phyloP scores from a whole-genome alignment of 2,329 filamentous ascomycete genomes.

The Diaporthe aspalathi region DNA sequence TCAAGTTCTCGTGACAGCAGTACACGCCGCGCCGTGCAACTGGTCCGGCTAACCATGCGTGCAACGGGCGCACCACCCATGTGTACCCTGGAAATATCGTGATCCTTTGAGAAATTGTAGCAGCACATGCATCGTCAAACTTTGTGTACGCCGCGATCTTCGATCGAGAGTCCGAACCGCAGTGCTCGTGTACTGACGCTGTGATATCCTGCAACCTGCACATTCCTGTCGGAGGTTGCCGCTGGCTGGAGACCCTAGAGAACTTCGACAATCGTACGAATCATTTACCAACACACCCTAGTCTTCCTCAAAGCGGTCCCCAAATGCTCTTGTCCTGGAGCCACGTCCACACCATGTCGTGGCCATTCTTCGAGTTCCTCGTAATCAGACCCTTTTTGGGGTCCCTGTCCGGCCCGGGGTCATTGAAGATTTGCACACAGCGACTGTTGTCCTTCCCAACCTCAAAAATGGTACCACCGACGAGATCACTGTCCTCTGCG shows the following conservation, averaged over 20 bases:
- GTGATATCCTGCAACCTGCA: not conserved
- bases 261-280: not conserved
- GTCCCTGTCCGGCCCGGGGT: constrained; percentile 51
- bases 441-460: constrained; percentile 49
- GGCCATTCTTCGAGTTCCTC: constrained; percentile 45
- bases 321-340: constrained; percentile 45
- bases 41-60: not conserved
- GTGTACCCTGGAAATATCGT: not conserved
- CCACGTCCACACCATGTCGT: constrained; percentile 45
- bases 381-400: constrained; percentile 46
- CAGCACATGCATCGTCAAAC: not conserved
- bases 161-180: not conserved
- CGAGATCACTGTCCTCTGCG: constrained; percentile 48
- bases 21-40: not conserved
- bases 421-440: constrained; percentile 50
- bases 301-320: constrained; percentile 25
- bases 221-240: not conserved
- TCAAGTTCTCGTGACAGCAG: not conserved
- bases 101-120: not conserved
- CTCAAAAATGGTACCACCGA: constrained; percentile 57
- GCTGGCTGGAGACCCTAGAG: not conserved
- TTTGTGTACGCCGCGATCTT: not conserved
- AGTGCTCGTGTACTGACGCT: too few species aligned
- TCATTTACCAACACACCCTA: not conserved
- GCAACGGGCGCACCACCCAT: not conserved